Percentiles rank a stretch among this genome's conserved stretches.
Evolutionary conservation across 805 yeast genomes (phyloP).

Genomic region (Cyberlindnera maritima): DNA sequence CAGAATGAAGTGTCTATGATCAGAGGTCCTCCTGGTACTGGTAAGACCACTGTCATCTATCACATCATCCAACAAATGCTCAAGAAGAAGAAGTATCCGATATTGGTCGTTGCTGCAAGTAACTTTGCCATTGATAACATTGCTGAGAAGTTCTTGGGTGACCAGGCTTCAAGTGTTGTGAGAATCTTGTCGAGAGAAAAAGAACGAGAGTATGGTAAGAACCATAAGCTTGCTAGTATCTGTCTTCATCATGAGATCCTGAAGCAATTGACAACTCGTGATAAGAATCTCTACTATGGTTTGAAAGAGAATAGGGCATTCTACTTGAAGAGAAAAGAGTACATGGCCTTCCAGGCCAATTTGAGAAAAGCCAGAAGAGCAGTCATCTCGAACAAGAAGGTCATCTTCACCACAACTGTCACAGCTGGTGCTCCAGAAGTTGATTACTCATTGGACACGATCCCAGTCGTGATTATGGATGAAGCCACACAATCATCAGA

Average conservation of each 20-base stretch:
- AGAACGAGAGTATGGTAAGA: constrained; percentile 54
- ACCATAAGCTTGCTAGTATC: constrained; percentile 56
- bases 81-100: constrained; percentile 55
- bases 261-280: constrained; percentile 44
- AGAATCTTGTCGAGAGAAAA: constrained; percentile 60
- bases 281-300: constrained; percentile 42
- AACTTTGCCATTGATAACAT: constrained; percentile 75
- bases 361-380: constrained; percentile 44
- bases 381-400: constrained; percentile 60
- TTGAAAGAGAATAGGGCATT: constrained; percentile 39
- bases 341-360: constrained; percentile 46
- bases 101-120: constrained; percentile 71
- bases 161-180: constrained; percentile 46
- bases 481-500: constrained; percentile 79
- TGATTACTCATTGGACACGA: constrained; percentile 55
- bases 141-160: constrained; percentile 62
- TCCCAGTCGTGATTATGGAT: constrained; percentile 73
- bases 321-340: constrained; percentile 43
- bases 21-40: constrained; percentile 87
- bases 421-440: constrained; percentile 46
- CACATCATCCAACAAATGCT: constrained; percentile 59
- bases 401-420: constrained; percentile 70
- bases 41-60: constrained; percentile 71
- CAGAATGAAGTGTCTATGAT: constrained; percentile 45
- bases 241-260: constrained; percentile 63